phyloP scores from a whole-genome alignment of 1,284 basidiomycete genomes.

The Apiotrichum porosum region DNA sequence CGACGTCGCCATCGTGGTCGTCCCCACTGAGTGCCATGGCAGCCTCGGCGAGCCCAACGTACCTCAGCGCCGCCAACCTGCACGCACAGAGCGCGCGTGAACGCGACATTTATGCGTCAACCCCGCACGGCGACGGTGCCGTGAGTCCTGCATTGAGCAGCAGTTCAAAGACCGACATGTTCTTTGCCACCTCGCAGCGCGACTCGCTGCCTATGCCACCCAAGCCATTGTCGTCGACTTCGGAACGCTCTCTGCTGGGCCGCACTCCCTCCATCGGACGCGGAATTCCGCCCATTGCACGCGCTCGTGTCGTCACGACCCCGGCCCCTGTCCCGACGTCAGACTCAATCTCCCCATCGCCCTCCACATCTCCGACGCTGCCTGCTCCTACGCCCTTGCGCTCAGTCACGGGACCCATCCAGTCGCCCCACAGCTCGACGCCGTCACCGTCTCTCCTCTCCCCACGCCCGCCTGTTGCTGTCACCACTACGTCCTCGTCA shows the following conservation, averaged over 20 bases:
- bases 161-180: conserved; percentile 39
- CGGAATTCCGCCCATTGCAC: conserved; percentile 4
- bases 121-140: conserved; percentile 4
- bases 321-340: background rate
- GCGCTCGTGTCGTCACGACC: conserved; percentile 12
- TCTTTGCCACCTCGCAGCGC: conserved; percentile 27
- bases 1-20: background rate
- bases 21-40: background rate
- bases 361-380: background rate
- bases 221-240: conserved; percentile 14
- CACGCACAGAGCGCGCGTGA: background rate
- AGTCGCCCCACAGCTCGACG: no score
- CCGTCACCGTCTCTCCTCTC: no score
- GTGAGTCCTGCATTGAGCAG: conserved; percentile 29
- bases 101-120: background rate
- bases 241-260: background rate
- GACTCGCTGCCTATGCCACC: conserved; percentile 35
- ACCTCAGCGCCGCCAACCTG: background rate
- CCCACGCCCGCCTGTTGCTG: background rate
- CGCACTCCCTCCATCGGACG: background rate
- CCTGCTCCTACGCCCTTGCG: conserved; percentile 7
- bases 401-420: conserved; percentile 9
- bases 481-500: background rate
- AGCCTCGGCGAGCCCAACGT: background rate
- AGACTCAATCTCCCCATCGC: background rate